A percentile compares a stretch with the other conserved stretches of the same genome.
phyloP scores from a whole-genome alignment of 495 filamentous ascomycete species.

The Astrothelium subdiscretum region DNA sequence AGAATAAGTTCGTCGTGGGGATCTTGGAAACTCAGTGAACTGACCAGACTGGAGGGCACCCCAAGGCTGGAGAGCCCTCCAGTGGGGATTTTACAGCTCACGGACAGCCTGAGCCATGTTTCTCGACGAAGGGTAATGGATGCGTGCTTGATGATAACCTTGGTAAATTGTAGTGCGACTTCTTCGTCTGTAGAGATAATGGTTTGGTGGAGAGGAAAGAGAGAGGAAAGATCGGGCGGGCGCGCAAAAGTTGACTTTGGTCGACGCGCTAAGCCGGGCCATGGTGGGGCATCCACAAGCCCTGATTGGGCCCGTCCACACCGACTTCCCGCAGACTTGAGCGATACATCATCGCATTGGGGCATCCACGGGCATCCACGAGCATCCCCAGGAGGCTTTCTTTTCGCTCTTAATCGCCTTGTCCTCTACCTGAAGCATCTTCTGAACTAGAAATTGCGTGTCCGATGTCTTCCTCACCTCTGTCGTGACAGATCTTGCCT shows the following conservation, averaged over 20 bases:
- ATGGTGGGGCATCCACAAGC: background rate
- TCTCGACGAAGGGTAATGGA: background rate
- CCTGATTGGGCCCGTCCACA: background rate
- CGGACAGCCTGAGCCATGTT: slow-evolving; percentile 1
- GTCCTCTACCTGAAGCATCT: too few relatives aligned
- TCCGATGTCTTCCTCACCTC: too few relatives aligned
- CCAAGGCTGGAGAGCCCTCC: background rate
- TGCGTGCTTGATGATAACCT: background rate
- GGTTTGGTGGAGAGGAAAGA: background rate
- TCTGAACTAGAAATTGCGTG: too few relatives aligned
- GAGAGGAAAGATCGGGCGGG: background rate
- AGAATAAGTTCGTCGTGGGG: background rate
- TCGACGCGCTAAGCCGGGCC: background rate
- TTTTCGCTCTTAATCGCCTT: too few relatives aligned
- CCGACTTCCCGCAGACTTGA: background rate
- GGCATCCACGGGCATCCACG: background rate
- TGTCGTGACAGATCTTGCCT: too few relatives aligned
- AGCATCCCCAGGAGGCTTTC: too few relatives aligned
- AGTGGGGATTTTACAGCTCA: slow-evolving; percentile 1
- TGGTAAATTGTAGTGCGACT: background rate
- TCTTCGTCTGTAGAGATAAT: background rate
- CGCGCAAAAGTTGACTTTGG: background rate
- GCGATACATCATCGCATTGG: background rate
- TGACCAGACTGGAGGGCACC: slow-evolving; percentile 3
- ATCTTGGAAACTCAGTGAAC: slow-evolving; percentile 1